Conservation (phyloP, 2,329 filamentous ascomycete genomes). For the Colletotrichum higginsianum region DNA sequence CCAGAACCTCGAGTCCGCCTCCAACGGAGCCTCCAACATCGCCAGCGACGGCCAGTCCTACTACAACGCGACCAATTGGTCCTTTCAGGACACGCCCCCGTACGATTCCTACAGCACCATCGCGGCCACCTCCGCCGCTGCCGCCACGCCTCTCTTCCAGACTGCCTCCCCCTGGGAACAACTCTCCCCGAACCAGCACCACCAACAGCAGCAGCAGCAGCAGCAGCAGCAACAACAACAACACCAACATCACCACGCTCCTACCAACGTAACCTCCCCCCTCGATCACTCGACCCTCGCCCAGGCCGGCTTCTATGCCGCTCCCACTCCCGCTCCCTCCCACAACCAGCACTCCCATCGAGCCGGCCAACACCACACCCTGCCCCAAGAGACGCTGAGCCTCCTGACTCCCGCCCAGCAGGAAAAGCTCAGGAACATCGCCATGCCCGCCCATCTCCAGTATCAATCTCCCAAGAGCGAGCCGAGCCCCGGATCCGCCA, state of each 20-base stretch:
- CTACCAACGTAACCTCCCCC: slow-evolving; percentile 51
- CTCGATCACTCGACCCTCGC: slow-evolving; percentile 54
- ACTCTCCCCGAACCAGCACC: slow-evolving; percentile 52
- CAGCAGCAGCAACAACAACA: slow-evolving; percentile 44
- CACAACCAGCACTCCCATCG: slow-evolving; percentile 46
- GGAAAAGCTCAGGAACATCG: slow-evolving; percentile 73
- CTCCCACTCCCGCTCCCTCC: slow-evolving; percentile 48
- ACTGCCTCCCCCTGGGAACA: slow-evolving; percentile 53
- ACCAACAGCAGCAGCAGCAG: slow-evolving; percentile 39
- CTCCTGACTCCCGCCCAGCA: slow-evolving; percentile 71
- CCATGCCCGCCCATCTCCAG: slow-evolving; percentile 74
- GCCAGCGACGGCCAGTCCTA: slow-evolving; percentile 46
- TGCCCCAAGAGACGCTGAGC: slow-evolving; percentile 42
- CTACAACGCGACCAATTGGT: slow-evolving; percentile 61
- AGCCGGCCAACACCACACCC: slow-evolving; percentile 36
- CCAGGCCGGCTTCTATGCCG: slow-evolving; percentile 53
- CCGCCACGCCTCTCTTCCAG: slow-evolving; percentile 51
- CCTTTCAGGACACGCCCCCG: slow-evolving; percentile 63
- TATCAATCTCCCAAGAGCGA: slow-evolving; percentile 73
- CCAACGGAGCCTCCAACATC: slow-evolving; percentile 42
- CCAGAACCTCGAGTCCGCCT: slow-evolving; percentile 42
- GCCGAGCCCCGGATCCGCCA: slow-evolving; percentile 70
- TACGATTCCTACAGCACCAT: slow-evolving; percentile 60
- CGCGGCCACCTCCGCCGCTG: slow-evolving; percentile 53
- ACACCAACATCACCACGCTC: slow-evolving; percentile 45